A percentile compares a stretch with the other conserved stretches of the same genome.
Conservation (phyloP, 2,329 filamentous ascomycete genomes). For the Anthostomella pinea region DNA sequence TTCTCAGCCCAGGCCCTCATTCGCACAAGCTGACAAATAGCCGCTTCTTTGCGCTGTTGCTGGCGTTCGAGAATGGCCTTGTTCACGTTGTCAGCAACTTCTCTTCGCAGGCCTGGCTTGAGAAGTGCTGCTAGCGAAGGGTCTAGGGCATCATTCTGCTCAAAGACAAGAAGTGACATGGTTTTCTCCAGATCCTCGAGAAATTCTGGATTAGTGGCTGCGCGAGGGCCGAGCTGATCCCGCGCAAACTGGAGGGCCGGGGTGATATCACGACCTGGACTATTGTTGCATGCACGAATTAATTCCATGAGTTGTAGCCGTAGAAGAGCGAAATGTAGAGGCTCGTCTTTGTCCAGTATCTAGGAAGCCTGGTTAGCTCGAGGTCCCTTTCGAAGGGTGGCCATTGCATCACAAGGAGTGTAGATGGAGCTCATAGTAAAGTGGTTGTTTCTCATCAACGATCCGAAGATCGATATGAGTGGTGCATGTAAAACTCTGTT, state of each 20-base stretch:
- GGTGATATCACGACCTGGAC: constrained; percentile 67
- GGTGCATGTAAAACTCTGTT: constrained; percentile 92
- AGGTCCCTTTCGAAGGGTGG: no score
- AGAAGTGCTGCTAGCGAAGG: constrained; percentile 74
- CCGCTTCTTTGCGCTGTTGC: constrained; percentile 71
- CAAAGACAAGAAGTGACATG: constrained; percentile 88
- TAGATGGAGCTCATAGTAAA: constrained; percentile 71
- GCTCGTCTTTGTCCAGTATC: constrained; percentile 82
- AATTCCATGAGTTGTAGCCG: constrained; percentile 91
- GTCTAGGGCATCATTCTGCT: constrained; percentile 70
- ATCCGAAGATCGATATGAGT: constrained; percentile 87
- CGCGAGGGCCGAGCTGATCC: constrained; percentile 80
- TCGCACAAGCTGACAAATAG: constrained; percentile 76
- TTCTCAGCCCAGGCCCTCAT: constrained; percentile 83
- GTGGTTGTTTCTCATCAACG: constrained; percentile 87
- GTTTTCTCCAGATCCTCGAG: constrained; percentile 86
- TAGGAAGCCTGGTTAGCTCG: constrained; percentile 38
- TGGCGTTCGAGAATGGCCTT: constrained; percentile 77
- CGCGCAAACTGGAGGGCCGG: constrained; percentile 85
- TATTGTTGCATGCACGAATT: constrained; percentile 71
- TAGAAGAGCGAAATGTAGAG: constrained; percentile 84
- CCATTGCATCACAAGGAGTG: no score
- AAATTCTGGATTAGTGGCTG: constrained; percentile 77
- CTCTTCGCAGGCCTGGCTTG: constrained; percentile 72
- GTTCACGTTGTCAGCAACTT: constrained; percentile 87